A percentile compares a stretch with the other conserved stretches of the same genome.
These are phyloP conservation scores for Talaromyces sp. DNA, from an alignment of 2,329 filamentous ascomycete genomes.

Conservation along the genomic window DNA sequence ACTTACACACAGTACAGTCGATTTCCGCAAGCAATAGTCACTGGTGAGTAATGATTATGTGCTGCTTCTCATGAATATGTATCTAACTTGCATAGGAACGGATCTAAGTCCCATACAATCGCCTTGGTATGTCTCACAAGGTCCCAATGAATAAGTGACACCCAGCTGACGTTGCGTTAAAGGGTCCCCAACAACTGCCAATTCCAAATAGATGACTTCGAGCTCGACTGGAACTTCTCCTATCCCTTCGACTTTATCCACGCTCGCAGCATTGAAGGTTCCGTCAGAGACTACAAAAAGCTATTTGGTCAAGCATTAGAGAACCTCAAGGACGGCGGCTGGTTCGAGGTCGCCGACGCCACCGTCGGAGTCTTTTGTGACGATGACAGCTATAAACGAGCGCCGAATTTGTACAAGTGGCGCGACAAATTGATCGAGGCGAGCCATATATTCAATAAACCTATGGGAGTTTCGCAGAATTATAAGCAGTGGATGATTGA, in stretches of 20 bases:
- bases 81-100: slow-evolving; percentile 9
- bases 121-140: slow-evolving; percentile 22
- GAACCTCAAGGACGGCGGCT: slow-evolving; percentile 27
- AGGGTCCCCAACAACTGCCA: slow-evolving; percentile 14
- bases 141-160: neutral
- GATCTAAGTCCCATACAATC: slow-evolving; percentile 23
- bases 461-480: neutral
- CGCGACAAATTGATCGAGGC: slow-evolving; percentile 1
- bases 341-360: slow-evolving; percentile 28
- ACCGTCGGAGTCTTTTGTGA: slow-evolving; percentile 17
- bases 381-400: slow-evolving; percentile 1
- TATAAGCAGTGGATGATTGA: slow-evolving; percentile 12
- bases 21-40: slow-evolving; percentile 16
- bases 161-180: neutral
- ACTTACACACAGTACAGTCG: slow-evolving; percentile 3
- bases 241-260: slow-evolving; percentile 28
- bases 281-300: slow-evolving; percentile 26
- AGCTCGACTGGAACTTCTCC: slow-evolving; percentile 28
- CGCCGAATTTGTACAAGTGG: slow-evolving; percentile 1
- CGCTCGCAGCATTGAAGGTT: slow-evolving; percentile 25
- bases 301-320: slow-evolving; percentile 25
- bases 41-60: slow-evolving; percentile 6
- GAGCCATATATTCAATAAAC: slow-evolving; percentile 8
- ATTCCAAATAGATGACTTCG: slow-evolving; percentile 26
- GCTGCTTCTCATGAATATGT: neutral